These are phyloP conservation scores for Macrocybe gigantea DNA, from an alignment of 768 basidiomycete genomes.

Conservation along the genomic window DNA sequence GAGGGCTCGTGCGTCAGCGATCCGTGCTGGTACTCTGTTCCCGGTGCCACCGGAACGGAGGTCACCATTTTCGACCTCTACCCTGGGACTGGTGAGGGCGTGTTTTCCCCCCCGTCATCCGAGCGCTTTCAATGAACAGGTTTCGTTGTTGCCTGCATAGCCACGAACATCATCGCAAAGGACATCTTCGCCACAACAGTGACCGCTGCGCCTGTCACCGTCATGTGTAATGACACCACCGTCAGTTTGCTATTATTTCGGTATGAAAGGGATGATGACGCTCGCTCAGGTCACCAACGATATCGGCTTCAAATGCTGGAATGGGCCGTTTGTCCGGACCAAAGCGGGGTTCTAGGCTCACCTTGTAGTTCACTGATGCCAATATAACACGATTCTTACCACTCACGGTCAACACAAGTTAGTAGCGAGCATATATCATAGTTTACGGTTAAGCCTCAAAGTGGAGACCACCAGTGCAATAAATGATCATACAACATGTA, in stretches of 20 bases:
- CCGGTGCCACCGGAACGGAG: conserved; percentile 52
- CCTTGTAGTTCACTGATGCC: background rate
- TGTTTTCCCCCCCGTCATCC: background rate
- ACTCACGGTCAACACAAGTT: background rate
- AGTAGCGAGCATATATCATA: background rate
- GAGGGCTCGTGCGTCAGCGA: conserved; percentile 56
- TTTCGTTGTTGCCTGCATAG: conserved; percentile 17
- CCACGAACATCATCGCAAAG: conserved; percentile 43
- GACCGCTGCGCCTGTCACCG: conserved; percentile 34
- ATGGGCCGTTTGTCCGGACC: conserved; percentile 39
- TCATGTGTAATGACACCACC: conserved; percentile 49
- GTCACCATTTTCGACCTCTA: conserved; percentile 55
- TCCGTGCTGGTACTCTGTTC: conserved; percentile 56
- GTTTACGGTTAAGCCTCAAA: background rate
- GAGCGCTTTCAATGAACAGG: background rate
- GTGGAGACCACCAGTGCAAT: background rate
- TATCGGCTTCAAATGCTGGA: conserved; percentile 45
- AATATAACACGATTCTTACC: background rate
- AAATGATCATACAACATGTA: background rate
- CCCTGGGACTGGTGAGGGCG: conserved; percentile 40
- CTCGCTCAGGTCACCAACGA: conserved; percentile 32
- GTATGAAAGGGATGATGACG: background rate
- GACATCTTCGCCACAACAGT: conserved; percentile 41
- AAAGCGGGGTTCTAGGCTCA: conserved; percentile 17
- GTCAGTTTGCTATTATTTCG: conserved; percentile 22